Evolutionary conservation across 2,329 filamentous ascomycete species (phyloP).

Genomic region (Penicillium sp.): DNA sequence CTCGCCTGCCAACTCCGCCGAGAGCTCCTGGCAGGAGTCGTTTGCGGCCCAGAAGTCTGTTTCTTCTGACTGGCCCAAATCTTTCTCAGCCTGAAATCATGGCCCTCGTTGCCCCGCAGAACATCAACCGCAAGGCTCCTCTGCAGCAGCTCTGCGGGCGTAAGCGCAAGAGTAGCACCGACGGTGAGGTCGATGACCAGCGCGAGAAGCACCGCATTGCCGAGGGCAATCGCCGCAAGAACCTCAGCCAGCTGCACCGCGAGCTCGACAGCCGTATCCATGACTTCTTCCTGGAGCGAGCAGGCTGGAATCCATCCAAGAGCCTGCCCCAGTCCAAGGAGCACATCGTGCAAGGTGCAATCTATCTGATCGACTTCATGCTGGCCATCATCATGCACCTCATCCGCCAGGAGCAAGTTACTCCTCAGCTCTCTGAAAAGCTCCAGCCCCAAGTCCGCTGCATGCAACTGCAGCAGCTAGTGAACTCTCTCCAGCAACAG

Average conservation of each 20-base stretch:
- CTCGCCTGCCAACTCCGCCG: conserved; percentile 37
- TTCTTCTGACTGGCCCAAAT: conserved; percentile 31
- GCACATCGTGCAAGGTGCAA: conserved; percentile 38
- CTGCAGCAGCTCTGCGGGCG: conserved; percentile 39
- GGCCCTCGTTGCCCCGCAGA: conserved; percentile 32
- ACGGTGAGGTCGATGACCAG: conserved; percentile 35
- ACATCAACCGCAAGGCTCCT: conserved; percentile 37
- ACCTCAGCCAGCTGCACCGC: conserved; percentile 37
- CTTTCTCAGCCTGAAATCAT: conserved; percentile 33
- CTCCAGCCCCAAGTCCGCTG: conserved; percentile 37
- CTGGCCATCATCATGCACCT: conserved; percentile 34
- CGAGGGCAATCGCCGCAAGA: conserved; percentile 39
- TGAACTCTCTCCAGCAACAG: conserved; percentile 34
- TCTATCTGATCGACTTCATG: conserved; percentile 39
- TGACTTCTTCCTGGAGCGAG: conserved; percentile 37
- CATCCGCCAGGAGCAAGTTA: conserved; percentile 34
- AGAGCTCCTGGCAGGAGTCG: conserved; percentile 35
- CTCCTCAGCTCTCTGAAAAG: conserved; percentile 35
- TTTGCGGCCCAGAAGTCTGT: conserved; percentile 27
- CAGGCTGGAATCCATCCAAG: conserved; percentile 40
- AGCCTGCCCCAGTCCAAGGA: conserved; percentile 40
- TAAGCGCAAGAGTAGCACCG: conserved; percentile 35
- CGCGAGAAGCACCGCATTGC: conserved; percentile 40
- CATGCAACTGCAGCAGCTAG: conserved; percentile 37
- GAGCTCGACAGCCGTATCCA: conserved; percentile 37